Conservation (phyloP, 345 rosid species). For the Eucalyptus pumila region DNA sequence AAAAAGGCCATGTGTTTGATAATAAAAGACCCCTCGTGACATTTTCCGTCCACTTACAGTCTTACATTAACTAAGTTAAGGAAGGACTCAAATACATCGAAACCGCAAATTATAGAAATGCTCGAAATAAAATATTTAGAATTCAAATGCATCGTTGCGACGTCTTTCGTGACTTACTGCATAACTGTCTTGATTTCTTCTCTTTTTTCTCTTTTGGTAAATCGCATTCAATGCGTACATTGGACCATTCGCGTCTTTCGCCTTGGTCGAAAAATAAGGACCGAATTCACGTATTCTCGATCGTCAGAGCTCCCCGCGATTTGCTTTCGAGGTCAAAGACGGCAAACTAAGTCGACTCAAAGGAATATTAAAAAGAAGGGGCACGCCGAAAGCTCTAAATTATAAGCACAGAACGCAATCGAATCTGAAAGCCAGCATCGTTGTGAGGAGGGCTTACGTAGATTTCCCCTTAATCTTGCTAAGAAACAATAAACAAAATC, state of each 20-base stretch:
- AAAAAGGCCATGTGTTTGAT: rapidly evolving
- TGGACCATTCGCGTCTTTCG: neutral
- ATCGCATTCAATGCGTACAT: neutral
- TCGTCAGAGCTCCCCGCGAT: neutral
- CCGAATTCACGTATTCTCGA: neutral
- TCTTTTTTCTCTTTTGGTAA: no score
- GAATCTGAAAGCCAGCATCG: neutral
- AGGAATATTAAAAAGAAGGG: neutral
- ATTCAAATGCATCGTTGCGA: neutral
- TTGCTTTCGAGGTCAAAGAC: neutral
- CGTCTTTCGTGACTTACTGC: neutral
- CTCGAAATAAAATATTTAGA: neutral
- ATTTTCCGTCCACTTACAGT: neutral
- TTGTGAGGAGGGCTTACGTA: neutral
- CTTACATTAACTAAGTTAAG: neutral
- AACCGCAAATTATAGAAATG: neutral
- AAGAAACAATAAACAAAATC: neutral
- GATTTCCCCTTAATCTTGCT: neutral
- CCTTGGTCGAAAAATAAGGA: neutral
- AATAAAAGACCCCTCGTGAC: rapidly evolving
- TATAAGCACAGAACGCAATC: neutral
- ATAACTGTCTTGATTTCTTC: no score
- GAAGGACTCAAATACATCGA: neutral
- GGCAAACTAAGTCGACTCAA: neutral
- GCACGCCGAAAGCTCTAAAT: neutral